A percentile compares a stretch with the other conserved stretches of the same genome.
Evolutionary conservation across 2,329 filamentous ascomycete genomes (phyloP).

Genomic region (Talaromyces sp.): DNA sequence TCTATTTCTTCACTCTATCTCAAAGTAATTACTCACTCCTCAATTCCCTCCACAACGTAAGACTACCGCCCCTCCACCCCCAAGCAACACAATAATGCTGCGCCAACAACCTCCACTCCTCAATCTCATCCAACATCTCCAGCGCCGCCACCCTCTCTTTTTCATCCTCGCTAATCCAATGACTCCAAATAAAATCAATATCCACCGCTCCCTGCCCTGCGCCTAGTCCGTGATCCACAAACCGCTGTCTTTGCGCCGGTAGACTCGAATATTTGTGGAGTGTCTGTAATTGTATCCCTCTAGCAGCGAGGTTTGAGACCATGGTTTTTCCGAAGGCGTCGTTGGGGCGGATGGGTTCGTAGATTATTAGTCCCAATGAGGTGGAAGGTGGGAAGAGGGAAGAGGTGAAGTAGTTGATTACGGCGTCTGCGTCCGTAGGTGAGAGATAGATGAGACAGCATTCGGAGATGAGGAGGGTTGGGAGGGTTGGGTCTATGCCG

Average conservation of each 20-base stretch:
- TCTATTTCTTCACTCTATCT: background rate
- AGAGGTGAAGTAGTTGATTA: conserved; percentile 64
- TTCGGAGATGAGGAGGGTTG: conserved; percentile 87
- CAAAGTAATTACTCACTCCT: background rate
- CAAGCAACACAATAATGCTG: conserved; percentile 87
- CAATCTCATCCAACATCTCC: conserved; percentile 90
- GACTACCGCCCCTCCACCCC: conserved; percentile 66
- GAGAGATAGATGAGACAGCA: conserved; percentile 92
- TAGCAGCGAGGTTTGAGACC: conserved; percentile 80
- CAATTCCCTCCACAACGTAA: background rate
- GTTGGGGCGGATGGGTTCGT: conserved; percentile 81
- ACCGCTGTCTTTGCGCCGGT: conserved; percentile 64
- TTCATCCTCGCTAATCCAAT: conserved; percentile 69
- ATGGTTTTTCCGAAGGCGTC: conserved; percentile 90
- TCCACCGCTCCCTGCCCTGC: conserved; percentile 57
- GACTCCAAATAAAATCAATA: conserved; percentile 70
- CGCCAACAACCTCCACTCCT: conserved; percentile 87
- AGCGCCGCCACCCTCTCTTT: conserved; percentile 74
- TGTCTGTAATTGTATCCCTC: conserved; percentile 82
- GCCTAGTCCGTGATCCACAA: conserved; percentile 66
- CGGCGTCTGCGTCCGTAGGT: conserved; percentile 59
- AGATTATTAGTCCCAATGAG: conserved; percentile 66
- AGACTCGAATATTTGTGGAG: conserved; percentile 69
- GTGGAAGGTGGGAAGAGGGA: conserved; percentile 48
- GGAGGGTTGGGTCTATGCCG: conserved; percentile 57